Evolutionary conservation across 352 stramenopile genomes (phyloP), one percentile per base, ranked within the genome.

Genomic region (Peronospora belbahrii): DNA sequence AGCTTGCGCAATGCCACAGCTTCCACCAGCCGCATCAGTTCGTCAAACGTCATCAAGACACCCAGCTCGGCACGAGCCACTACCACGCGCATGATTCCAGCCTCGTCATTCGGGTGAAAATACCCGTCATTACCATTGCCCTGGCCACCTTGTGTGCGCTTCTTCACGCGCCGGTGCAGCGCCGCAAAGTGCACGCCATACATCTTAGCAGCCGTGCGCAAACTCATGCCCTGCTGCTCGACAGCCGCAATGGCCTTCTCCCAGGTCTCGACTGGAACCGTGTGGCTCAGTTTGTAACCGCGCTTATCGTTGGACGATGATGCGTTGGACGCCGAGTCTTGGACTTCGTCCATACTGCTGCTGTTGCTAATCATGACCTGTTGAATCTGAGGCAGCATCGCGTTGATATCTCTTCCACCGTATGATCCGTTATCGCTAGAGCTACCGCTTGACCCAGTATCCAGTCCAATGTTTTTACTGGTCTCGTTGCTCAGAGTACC

Each of bases 241-340:
- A n/a, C n/a, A n/a, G n/a, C n/a, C n/a, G n/a, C n/a, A n/a, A 83
- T 83, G 11, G 70, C 70, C 34, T 77, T 79, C 37, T 74, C 65
- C 70, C 70, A 83, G 28, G 59, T 73, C 36, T 83, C 65, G 13
- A 65, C 42, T n/a, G 70, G 57, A 14, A 83, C 70, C 6, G 70
- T 83, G 42, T 79, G 65, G 34, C 70, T 83, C 13, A 69, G 56
- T 35, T 65, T 65, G 40, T 83, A 83, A 19, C 38, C 39, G 22
- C 67, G 61, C 34, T 78, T 68, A 18, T 70, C 49, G 6, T 30
- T 54, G 4, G 25, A 51, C 20, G 48, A 43, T 1, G 37, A 59
- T 17, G 43, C 32, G 14, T 50, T 52, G 20, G 52, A 52, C n/a
- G 11, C 32, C 4, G 24, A 25, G 39, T 64, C 55, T 6, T 50